A percentile compares a stretch with the other conserved stretches of the same genome.
Evolutionary conservation across 306 rosid species (phyloP).

Genomic region (Psophocarpus tetragonolobus): DNA sequence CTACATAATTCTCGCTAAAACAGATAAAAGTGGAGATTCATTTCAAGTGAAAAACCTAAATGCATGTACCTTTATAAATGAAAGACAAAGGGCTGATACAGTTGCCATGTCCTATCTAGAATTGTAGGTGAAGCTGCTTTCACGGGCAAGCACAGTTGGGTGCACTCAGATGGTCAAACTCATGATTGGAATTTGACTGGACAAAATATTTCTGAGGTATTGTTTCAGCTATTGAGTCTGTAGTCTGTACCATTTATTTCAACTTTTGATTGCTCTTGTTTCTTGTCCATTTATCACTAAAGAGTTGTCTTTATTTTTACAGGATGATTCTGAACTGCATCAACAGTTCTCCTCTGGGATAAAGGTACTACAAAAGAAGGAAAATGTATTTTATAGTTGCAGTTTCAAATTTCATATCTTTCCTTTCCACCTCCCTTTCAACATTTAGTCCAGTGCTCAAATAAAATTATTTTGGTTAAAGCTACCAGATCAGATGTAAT

Average conservation of each 20-base stretch:
- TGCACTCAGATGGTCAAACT: slow-evolving; percentile 52
- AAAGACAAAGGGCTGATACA: slow-evolving; percentile 19
- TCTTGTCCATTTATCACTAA: slow-evolving; percentile 17
- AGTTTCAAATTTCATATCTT: slow-evolving; percentile 4
- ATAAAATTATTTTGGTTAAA: slow-evolving; percentile 1
- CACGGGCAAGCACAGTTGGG: slow-evolving; percentile 68
- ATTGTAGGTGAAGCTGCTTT: slow-evolving; percentile 79
- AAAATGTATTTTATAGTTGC: neutral
- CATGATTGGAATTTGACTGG: slow-evolving; percentile 44
- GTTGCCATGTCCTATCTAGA: slow-evolving; percentile 43
- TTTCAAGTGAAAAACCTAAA: neutral
- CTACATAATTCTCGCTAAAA: neutral
- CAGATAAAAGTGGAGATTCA: neutral
- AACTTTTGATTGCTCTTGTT: neutral
- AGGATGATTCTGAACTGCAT: slow-evolving; percentile 54
- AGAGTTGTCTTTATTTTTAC: slow-evolving; percentile 23
- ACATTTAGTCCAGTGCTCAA: neutral
- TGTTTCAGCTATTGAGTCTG: neutral
- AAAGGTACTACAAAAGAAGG: slow-evolving; percentile 56
- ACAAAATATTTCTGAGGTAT: slow-evolving; percentile 45
- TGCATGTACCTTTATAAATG: neutral
- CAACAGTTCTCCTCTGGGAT: slow-evolving; percentile 69
- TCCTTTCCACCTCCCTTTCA: neutral
- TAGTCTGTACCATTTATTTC: neutral
- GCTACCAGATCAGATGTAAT: slow-evolving; percentile 4